Evolutionary conservation across 306 rosid species (phyloP), one percentile per base, ranked within the genome.

Genomic region (Geum urbanum): DNA sequence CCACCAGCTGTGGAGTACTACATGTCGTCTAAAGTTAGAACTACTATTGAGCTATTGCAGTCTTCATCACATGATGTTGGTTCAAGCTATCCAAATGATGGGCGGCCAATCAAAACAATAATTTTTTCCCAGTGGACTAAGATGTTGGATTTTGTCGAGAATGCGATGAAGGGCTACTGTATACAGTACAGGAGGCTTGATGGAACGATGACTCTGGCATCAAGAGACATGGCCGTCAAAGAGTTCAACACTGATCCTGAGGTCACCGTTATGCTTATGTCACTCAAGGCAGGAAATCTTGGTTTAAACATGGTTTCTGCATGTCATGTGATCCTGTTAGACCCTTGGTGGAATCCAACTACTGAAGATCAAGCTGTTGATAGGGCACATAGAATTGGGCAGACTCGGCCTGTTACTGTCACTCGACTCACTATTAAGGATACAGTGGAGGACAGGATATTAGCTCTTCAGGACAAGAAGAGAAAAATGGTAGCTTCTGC

Each of bases 291-390:
- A 39, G 32, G 32, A 27, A 27, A 27, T 27, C 32, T 27, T 27
- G 32, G 32, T 27, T 27, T 27, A 27, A 27, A 27, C 32, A 27
- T 27, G 32, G 32, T 27, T 27, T 27, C 32, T 27, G 32, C 32
- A 27, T 27, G 32, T 27, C 32, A 27, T 27, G 32, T 27, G 32
- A 1, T 27, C 32, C 32, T 27, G 32, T 27, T 27, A 27, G 32
- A 27, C 2, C 32, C 32, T 27, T 27, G 32, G 32, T 27, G 32
- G 32, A 27, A 27, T 27, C 32, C 97, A 60, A 92, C 96, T 39
- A 92, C 97, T 15, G 98, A 92, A 84, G 98, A 92, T 72, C 98
- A 92, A 86, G 98, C 98, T 74, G 53, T 92, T 79, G 97, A 92
- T 78, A 86, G 97, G 74, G 98, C 96, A 61, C 97, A 90, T 77